These are phyloP conservation scores for Coniochaeta hoffmannii DNA, from an alignment of 2,329 filamentous ascomycete genomes.

Conservation along the genomic window DNA sequence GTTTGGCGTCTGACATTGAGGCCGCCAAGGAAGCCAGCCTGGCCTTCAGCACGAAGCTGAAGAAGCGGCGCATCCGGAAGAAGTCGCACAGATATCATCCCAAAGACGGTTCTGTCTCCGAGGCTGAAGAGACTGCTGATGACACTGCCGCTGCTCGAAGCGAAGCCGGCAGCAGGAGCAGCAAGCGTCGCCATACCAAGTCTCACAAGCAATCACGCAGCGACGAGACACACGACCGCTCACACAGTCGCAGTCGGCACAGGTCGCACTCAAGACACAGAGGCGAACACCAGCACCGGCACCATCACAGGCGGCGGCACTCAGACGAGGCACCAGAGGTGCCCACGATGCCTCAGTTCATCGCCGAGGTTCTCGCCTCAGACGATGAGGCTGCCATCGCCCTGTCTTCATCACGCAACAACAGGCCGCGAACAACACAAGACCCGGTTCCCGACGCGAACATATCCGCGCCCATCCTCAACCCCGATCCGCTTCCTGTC, in stretches of 20 bases:
- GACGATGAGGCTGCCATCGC: constrained; percentile 15
- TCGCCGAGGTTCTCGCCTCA: constrained; percentile 18
- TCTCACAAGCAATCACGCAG: constrained; percentile 20
- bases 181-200: constrained; percentile 12
- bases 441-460: constrained; percentile 15
- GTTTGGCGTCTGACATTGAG: constrained; percentile 25
- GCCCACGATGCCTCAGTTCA: constrained; percentile 10
- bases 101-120: constrained; percentile 25
- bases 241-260: constrained; percentile 9
- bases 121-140: constrained; percentile 14
- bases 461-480: constrained; percentile 44
- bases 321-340: constrained; percentile 12
- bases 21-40: constrained; percentile 24
- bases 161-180: constrained; percentile 13
- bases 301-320: constrained; percentile 13
- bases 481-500: constrained; percentile 39
- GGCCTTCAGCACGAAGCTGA: constrained; percentile 38
- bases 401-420: background rate
- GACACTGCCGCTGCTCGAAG: constrained; percentile 6
- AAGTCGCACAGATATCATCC: constrained; percentile 21
- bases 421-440: constrained; percentile 12
- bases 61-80: constrained; percentile 35
- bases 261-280: constrained; percentile 8
- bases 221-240: constrained; percentile 15
- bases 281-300: constrained; percentile 11